phyloP scores from a whole-genome alignment of 129 eudicot species.

The Helianthus annuus region DNA sequence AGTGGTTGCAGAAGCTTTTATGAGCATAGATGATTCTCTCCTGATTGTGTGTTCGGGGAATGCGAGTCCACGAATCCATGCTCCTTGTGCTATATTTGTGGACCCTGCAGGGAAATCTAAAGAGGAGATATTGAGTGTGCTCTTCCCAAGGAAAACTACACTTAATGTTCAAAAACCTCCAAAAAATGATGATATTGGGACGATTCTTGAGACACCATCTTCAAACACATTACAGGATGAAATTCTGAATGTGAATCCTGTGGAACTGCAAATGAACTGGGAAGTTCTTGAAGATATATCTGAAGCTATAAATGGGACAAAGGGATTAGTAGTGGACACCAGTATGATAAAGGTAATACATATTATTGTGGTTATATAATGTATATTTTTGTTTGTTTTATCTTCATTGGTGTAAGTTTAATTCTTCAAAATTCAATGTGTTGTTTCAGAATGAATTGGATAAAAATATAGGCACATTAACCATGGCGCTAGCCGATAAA shows the following conservation, averaged over 20 bases:
- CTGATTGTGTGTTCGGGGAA: constrained; percentile 40
- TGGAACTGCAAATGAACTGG: constrained; percentile 20
- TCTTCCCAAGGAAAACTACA: constrained; percentile 34
- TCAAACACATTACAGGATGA: constrained; percentile 9
- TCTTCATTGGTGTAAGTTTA: not conserved
- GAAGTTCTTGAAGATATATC: constrained; percentile 25
- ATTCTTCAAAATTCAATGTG: not conserved
- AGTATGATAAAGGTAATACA: constrained; percentile 38
- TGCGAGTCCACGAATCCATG: not conserved
- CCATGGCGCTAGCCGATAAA: constrained; percentile 14
- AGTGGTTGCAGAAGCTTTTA: constrained; percentile 50
- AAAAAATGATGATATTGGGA: constrained; percentile 4
- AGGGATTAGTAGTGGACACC: constrained; percentile 11
- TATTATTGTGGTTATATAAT: not conserved
- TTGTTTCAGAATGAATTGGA: constrained; percentile 38
- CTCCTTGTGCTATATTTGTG: constrained; percentile 44
- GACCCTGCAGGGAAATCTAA: constrained; percentile 33
- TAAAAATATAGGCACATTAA: constrained; percentile 9
- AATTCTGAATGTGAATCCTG: constrained; percentile 1
- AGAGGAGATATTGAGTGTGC: constrained; percentile 37
- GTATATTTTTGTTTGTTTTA: constrained; percentile 1
- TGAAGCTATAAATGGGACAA: constrained; percentile 23
- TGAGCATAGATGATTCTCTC: constrained; percentile 56
- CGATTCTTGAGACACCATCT: not conserved
- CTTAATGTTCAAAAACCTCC: no score